Evolutionary conservation across 495 filamentous ascomycete genomes (phyloP).

Genomic region (Lasiosphaeria miniovina): DNA sequence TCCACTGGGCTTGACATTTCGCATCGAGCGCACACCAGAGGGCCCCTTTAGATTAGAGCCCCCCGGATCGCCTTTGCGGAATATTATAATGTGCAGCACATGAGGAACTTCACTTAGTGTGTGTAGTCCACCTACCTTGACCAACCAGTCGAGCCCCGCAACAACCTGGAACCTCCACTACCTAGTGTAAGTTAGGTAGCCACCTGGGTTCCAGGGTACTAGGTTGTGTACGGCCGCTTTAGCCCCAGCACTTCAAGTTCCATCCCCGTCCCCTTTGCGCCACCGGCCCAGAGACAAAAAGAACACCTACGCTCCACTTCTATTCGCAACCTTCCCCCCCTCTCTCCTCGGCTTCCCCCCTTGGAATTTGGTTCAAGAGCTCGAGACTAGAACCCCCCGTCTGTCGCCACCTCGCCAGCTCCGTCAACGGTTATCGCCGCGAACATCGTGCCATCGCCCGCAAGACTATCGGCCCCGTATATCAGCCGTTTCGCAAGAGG

Average conservation of each 20-base stretch:
- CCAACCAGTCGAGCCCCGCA: constrained; percentile 27
- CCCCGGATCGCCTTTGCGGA: constrained; percentile 12
- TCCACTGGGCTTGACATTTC: constrained; percentile 3
- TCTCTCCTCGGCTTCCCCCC: constrained; percentile 1
- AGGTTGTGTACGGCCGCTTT: too few species aligned
- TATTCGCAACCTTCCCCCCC: constrained; percentile 1
- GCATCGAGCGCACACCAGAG: constrained; percentile 8
- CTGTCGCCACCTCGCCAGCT: not conserved
- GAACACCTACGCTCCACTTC: constrained; percentile 22
- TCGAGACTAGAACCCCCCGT: not conserved
- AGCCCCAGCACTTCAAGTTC: constrained; percentile 18
- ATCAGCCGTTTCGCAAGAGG: not conserved
- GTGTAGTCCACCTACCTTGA: not conserved
- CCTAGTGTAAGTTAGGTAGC: too few species aligned
- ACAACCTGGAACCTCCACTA: not conserved
- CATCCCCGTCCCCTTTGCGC: constrained; percentile 30
- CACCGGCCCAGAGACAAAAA: constrained; percentile 28
- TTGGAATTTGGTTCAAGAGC: not conserved
- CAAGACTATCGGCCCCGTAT: not conserved
- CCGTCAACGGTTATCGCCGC: not conserved
- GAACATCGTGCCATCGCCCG: constrained; percentile 1
- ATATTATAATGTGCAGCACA: not conserved
- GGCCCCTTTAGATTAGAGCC: not conserved
- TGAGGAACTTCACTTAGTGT: too few species aligned
- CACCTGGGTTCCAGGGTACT: too few species aligned